A percentile compares a stretch with the other conserved stretches of the same genome.
phyloP scores from a whole-genome alignment of 2,329 filamentous ascomycete genomes.

The Fusarium sp. region DNA sequence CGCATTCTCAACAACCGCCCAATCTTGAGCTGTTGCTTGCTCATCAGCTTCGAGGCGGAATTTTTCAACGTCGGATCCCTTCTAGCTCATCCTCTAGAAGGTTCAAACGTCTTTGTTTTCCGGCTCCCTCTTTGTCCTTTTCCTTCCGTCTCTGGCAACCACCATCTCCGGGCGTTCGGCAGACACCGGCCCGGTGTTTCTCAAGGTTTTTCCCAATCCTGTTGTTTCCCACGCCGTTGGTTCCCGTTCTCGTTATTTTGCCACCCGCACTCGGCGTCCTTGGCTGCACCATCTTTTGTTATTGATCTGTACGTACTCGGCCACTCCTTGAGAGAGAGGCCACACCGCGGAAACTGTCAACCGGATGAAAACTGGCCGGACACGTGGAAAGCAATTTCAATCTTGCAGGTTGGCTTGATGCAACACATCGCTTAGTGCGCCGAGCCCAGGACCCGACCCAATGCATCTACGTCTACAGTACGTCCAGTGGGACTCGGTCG shows the following conservation, averaged over 20 bases:
- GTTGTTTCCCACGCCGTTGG: conserved; percentile 19
- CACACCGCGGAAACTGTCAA: conserved; percentile 21
- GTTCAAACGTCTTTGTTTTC: conserved; percentile 14
- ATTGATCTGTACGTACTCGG: conserved; percentile 15
- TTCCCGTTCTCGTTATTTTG: conserved; percentile 30
- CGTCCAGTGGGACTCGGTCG: not conserved
- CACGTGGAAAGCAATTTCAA: conserved; percentile 13
- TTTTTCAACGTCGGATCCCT: not conserved
- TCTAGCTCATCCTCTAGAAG: not conserved
- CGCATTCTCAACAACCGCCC: conserved; percentile 13
- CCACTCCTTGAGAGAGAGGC: not conserved
- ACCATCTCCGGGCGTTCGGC: conserved; percentile 18
- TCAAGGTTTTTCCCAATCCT: conserved; percentile 8
- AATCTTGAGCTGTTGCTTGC: not conserved
- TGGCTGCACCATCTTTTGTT: conserved; percentile 26
- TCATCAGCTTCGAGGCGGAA: not conserved
- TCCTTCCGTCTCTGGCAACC: conserved; percentile 20
- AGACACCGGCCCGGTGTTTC: conserved; percentile 28
- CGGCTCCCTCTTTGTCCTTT: not conserved
- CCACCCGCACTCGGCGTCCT: conserved; percentile 29
- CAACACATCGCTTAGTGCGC: conserved; percentile 9
- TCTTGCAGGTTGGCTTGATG: conserved; percentile 11
- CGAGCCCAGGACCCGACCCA: not conserved
- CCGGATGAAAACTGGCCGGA: conserved; percentile 1
- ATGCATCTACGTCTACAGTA: not conserved